Base-by-base conservation (phyloP, 495 filamentous ascomycete species). In the Schizothecium vesticola region DNA sequence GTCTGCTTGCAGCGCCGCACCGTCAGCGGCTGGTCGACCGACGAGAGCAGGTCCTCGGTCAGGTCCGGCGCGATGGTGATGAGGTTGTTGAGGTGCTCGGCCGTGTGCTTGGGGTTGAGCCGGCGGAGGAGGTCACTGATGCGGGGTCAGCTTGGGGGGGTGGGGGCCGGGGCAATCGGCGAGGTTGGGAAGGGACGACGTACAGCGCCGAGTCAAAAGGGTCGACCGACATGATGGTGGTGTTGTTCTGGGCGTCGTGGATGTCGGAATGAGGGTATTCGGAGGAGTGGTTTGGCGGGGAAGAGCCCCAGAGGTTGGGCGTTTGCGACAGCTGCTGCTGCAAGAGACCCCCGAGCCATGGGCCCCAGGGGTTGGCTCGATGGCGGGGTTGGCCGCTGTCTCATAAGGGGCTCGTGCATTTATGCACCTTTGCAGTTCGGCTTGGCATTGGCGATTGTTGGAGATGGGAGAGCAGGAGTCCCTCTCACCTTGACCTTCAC, bases 41-140 rank as follows among this genome's bases (percentile, higher is more conserved):
- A 96, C 69, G 94, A 93, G 68, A 99, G 93, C 28, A 99, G 91
- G 76, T 99, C 95, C 87, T 99, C 95, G 70, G 93, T 94, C 23
- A 99, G 88, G 70, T 94, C 88, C 19, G 95, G 95, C 61, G 93
- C 89, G 57, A 98, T 88, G 56, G 84, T 79, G 79, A 96, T 95
- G 71, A 99, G 89, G 57, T 89, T 85, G 77, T 88, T 86, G 66
- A 99, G 89, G 82, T 98, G 96, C 66, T 81, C 77, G 72, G 92
- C 83, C 56, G 93, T 97, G 78, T 93, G 88, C 77, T 93, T 94
- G 9, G 95, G 95, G 81, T 96, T 93, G 67, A 99, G 90, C 56
- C 96, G 95, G 71, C 96, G 95, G 81, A 99, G 95, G 72, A 99
- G 93, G 84, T 99, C 95, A 75, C 95, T 99, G 75, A 19, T 26